phyloP scores from a whole-genome alignment of 371 early-diverging fungal genomes.

The Capillidium rhysosporum region DNA sequence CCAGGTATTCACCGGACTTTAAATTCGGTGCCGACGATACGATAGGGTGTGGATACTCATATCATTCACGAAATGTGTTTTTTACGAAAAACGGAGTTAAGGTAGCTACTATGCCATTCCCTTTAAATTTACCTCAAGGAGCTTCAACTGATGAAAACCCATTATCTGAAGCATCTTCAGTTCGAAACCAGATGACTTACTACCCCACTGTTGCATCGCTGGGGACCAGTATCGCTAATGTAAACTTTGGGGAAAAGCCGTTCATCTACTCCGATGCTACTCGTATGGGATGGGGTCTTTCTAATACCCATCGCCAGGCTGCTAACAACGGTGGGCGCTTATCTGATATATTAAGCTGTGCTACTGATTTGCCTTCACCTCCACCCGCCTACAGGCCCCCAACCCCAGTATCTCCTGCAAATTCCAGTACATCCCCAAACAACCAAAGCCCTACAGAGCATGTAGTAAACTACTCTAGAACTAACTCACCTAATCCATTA shows the following conservation, averaged over 20 bases:
- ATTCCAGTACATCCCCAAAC: too few species aligned
- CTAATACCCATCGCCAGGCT: too few species aligned
- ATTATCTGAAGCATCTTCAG: too few species aligned
- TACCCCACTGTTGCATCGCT: slow-evolving; percentile 1
- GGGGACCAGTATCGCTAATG: background rate
- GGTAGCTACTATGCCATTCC: background rate
- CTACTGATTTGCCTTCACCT: too few species aligned
- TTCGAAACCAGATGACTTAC: background rate
- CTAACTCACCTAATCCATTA: too few species aligned
- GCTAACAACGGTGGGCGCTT: too few species aligned
- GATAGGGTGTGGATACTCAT: slow-evolving; percentile 1
- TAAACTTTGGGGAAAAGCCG: background rate
- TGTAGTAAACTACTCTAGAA: too few species aligned
- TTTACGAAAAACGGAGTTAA: background rate
- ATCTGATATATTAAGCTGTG: too few species aligned
- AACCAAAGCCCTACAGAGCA: too few species aligned
- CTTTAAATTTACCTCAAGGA: too few species aligned
- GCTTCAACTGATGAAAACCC: background rate
- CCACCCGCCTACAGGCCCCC: too few species aligned
- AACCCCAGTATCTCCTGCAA: too few species aligned
- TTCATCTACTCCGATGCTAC: background rate
- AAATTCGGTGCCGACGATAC: background rate
- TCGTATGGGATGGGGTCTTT: background rate
- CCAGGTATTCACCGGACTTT: background rate
- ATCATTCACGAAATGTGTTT: background rate